Conservation (phyloP, 768 basidiomycete genomes). For the Fibroporia radiculosa region DNA sequence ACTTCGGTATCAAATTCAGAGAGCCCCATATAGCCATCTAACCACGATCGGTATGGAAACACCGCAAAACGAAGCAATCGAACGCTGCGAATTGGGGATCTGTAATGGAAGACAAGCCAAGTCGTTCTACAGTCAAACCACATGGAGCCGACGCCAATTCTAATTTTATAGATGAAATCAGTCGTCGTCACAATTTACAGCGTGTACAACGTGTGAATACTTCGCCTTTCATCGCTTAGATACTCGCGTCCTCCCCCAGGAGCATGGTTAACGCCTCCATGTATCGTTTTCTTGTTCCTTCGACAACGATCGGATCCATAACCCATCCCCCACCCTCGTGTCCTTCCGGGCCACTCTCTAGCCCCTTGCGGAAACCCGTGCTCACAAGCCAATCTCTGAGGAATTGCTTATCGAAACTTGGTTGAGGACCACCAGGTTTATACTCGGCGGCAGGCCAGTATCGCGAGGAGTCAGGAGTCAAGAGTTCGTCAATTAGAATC, state of each 20-base stretch:
- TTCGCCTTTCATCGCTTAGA: not conserved
- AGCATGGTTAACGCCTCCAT: constrained; percentile 64
- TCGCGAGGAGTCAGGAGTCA: constrained; percentile 95
- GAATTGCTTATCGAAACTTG: constrained; percentile 97
- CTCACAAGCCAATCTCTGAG: constrained; percentile 81
- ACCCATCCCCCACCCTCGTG: constrained; percentile 67
- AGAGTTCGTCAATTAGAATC: constrained; percentile 91
- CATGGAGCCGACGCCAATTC: no score
- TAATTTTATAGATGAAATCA: no score
- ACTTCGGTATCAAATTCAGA: no score
- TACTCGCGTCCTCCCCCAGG: constrained; percentile 2
- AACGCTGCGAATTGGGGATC: no score
- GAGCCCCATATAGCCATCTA: no score
- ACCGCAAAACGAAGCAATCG: no score
- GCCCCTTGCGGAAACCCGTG: constrained; percentile 66
- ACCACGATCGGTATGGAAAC: no score
- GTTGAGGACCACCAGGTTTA: constrained; percentile 64
- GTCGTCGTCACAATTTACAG: not conserved
- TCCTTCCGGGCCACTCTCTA: constrained; percentile 68
- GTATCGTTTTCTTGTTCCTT: constrained; percentile 74
- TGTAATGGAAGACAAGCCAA: no score
- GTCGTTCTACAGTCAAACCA: no score
- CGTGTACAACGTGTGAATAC: no score
- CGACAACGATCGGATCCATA: constrained; percentile 68
- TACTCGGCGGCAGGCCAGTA: constrained; percentile 88